phyloP scores from a whole-genome alignment of 2,329 filamentous ascomycete species.

The Cercospora sp. region DNA sequence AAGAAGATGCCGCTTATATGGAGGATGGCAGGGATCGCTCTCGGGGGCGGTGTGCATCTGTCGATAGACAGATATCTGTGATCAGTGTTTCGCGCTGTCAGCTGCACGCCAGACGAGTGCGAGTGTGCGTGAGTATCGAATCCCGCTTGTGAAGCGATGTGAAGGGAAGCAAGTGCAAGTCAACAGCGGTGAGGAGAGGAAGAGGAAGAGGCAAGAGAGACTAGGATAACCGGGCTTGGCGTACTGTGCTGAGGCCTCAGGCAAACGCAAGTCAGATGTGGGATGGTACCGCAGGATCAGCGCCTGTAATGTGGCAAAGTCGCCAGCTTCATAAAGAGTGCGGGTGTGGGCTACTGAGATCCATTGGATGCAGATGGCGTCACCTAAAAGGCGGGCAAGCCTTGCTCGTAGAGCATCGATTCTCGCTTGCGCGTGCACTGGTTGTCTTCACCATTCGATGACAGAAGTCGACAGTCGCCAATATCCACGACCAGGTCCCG shows the following conservation, averaged over 20 bases:
- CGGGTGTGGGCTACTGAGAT: background rate
- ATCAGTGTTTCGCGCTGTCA: background rate
- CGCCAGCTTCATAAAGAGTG: background rate
- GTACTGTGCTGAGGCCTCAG: background rate
- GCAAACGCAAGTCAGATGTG: background rate
- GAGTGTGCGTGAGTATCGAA: background rate
- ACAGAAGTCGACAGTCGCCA: background rate
- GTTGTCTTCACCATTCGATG: background rate
- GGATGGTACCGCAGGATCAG: background rate
- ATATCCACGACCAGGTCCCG: background rate
- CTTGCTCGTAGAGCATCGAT: background rate
- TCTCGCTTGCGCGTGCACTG: background rate
- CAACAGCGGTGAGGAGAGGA: background rate
- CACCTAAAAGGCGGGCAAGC: background rate
- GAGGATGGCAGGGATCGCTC: background rate
- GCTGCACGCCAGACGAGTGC: background rate
- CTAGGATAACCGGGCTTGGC: conserved; percentile 2
- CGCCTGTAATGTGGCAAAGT: background rate
- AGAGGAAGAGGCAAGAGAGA: background rate
- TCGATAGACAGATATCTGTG: background rate
- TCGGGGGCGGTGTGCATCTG: background rate
- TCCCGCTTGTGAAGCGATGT: background rate
- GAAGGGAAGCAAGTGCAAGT: too few species aligned
- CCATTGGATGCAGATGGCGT: background rate
- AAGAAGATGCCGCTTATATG: background rate